A percentile compares a stretch with the other conserved stretches of the same genome.
Conservation (phyloP, 2,329 filamentous ascomycete genomes). For the Fusarium setosum region DNA sequence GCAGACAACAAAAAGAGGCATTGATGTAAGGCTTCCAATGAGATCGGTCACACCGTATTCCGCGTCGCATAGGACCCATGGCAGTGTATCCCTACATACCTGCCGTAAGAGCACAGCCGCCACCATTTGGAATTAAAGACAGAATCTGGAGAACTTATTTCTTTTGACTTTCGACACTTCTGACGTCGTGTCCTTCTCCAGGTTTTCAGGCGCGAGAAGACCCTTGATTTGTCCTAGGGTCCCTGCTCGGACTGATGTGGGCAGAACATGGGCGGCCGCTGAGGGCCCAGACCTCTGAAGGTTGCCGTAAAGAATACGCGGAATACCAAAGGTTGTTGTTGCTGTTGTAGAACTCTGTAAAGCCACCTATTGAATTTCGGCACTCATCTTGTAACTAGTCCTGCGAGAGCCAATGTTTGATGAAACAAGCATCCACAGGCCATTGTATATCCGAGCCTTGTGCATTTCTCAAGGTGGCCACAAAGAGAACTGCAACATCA, state of each 20-base stretch:
- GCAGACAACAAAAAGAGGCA: not conserved
- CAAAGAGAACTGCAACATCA: not conserved
- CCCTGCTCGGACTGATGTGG: not conserved
- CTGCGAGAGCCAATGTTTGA: not conserved
- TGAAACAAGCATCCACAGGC: not conserved
- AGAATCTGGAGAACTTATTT: not conserved
- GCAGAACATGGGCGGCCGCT: not conserved
- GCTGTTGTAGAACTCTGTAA: not conserved
- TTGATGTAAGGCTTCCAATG: slow-evolving; percentile 10
- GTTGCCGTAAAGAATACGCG: not conserved
- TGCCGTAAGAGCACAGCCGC: slow-evolving; percentile 12
- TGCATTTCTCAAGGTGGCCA: no score
- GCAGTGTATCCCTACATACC: no score
- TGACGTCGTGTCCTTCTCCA: slow-evolving; percentile 20
- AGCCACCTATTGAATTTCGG: no score
- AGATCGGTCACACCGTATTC: not conserved
- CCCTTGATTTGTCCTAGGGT: slow-evolving; percentile 1
- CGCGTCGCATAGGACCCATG: not conserved
- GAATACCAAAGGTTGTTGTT: not conserved
- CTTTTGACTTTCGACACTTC: not conserved
- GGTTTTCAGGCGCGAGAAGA: slow-evolving; percentile 15
- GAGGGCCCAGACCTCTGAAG: not conserved
- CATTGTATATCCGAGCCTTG: not conserved
- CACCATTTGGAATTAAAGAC: slow-evolving; percentile 5
- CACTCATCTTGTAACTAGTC: no score